Base-by-base conservation (phyloP, 192 early-diverging fungal genomes). In the Chytriomyces sp. region DNA sequence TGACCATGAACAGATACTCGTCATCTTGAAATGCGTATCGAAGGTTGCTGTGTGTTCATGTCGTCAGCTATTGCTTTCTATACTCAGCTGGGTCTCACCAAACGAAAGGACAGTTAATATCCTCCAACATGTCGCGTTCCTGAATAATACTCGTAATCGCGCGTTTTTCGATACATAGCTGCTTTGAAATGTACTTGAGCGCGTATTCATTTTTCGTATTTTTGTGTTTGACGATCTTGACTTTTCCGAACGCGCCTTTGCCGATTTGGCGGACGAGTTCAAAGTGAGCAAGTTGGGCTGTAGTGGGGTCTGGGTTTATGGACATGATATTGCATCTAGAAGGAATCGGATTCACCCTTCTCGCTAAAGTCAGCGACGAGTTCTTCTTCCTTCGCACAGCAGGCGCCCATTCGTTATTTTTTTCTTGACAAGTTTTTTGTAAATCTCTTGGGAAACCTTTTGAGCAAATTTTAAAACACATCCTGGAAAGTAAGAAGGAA, bases 11-110 rank as follows among this genome's bases (percentile, higher is more conserved):
- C 76, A 98, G 82, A 64, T 95, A 91, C 69, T 93, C 94, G 67
- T 96, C 95, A 80, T 98, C 96, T 82, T 98, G 96, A 79, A 97
- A 98, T 26, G 96, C 94, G 72, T 95, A 98, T 44, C 95, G 88
- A 77, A 98, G 77, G 81, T 98, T 98, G 82, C 67, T 68, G 3
- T 68, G 3, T n/a, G 13, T 13, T 20, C 20, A n/a, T 57, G 13
- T 13, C 53, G 53, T 57, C 53, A 57, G 53, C 53, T 57, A 20
- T 35, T 35, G 35, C 35, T 35, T 68, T 45, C 13, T 16, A 5
- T 45, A 1, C 9, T 18, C 16, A 68, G n/a, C 67, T 68, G 11
- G 35, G 10, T 23, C 67, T 7, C 46, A 71, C 69, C 69, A 71
- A 9, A 60, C 57, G 20, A 71, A 71, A 10, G 69, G 69, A 48